These are phyloP conservation scores for Paramecium octaurelia DNA, from an alignment of 73 alveolate genomes.

Conservation along the genomic window DNA sequence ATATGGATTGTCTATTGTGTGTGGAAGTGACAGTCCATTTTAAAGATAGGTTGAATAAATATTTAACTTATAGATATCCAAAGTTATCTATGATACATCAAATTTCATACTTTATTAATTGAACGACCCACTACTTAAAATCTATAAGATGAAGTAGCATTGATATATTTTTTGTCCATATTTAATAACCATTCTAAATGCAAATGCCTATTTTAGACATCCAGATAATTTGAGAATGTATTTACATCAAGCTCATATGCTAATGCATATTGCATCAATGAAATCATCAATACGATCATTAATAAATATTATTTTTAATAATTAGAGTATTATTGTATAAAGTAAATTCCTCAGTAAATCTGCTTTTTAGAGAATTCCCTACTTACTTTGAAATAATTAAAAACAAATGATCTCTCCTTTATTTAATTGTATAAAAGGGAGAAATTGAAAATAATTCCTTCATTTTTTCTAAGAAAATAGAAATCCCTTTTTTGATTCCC, in stretches of 20 bases:
- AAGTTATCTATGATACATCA: neutral
- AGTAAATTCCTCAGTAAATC: too few relatives aligned
- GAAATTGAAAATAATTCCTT: too few relatives aligned
- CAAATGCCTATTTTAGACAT: neutral
- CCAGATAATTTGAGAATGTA: constrained; percentile 27
- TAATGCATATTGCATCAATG: neutral
- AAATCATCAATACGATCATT: neutral
- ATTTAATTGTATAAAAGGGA: too few relatives aligned
- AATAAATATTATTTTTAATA: too few relatives aligned
- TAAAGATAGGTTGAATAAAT: neutral
- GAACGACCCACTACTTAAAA: neutral
- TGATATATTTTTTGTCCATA: neutral
- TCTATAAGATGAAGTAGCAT: neutral
- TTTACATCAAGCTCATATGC: constrained; percentile 4
- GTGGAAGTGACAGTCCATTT: neutral
- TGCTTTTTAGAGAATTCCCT: too few relatives aligned
- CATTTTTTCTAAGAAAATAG: too few relatives aligned
- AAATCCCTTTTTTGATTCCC: too few relatives aligned
- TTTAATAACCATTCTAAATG: constrained; percentile 37
- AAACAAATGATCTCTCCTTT: neutral
- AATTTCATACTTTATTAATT: neutral
- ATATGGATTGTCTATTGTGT: neutral
- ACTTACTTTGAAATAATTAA: too few relatives aligned
- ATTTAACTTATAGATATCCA: neutral
- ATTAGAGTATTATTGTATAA: neutral